phyloP scores from a whole-genome alignment of 768 basidiomycete species.

The Suillus clintonianus region DNA sequence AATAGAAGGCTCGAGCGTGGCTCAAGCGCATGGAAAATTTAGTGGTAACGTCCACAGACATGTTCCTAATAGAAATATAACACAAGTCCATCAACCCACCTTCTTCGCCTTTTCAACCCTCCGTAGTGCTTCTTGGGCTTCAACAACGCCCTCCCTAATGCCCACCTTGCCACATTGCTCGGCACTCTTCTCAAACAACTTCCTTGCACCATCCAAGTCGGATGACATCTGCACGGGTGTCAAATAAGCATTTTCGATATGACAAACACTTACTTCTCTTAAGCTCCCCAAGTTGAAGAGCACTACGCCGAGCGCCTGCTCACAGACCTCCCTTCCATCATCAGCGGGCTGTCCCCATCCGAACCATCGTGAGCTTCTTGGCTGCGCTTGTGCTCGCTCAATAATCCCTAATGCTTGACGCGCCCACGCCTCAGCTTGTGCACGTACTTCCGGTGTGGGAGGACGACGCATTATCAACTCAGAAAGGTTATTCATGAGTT shows the following conservation, averaged over 20 bases:
- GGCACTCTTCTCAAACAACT: slow-evolving; percentile 33
- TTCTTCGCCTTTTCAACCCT: slow-evolving; percentile 20
- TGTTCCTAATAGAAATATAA: neutral
- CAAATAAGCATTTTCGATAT: neutral
- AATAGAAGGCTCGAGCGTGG: too few relatives aligned
- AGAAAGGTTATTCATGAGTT: slow-evolving; percentile 51
- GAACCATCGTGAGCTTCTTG: slow-evolving; percentile 12
- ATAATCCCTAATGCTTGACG: slow-evolving; percentile 45
- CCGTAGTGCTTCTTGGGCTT: slow-evolving; percentile 36
- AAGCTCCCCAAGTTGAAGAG: slow-evolving; percentile 65
- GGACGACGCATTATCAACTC: slow-evolving; percentile 40
- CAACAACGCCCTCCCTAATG: slow-evolving; percentile 36
- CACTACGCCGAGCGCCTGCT: slow-evolving; percentile 55
- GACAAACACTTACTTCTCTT: slow-evolving; percentile 37
- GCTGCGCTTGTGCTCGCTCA: slow-evolving; percentile 23
- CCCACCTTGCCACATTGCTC: slow-evolving; percentile 32
- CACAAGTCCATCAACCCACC: neutral
- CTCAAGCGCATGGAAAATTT: neutral
- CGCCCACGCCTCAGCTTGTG: slow-evolving; percentile 64
- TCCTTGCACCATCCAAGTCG: slow-evolving; percentile 28
- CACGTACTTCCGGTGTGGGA: slow-evolving; percentile 37
- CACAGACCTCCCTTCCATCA: slow-evolving; percentile 45
- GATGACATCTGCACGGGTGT: slow-evolving; percentile 32
- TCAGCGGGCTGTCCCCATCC: slow-evolving; percentile 13
- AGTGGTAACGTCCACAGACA: neutral